Base-by-base conservation (phyloP, 1,139 yeast species). In the Sugiyamaella sp. region DNA sequence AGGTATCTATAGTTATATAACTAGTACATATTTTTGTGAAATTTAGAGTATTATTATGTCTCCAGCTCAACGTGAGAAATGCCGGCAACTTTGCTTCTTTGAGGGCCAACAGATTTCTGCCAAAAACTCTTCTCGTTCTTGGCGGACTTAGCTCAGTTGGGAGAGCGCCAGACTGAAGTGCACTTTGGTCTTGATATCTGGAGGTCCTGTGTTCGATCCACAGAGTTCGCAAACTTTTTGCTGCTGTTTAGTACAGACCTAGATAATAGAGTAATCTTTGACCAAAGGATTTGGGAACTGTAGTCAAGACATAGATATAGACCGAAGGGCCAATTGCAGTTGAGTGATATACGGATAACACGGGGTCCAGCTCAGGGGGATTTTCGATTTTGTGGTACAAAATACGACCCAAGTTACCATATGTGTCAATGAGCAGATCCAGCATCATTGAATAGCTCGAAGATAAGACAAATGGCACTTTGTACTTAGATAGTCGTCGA, bases 191-290 rank as follows among this genome's bases (percentile, higher is more conserved):
- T 25, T 29, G 51, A 48, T 42, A 59, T 59, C 62, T 59, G 62
- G 54, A 59, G 62, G 62, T 59, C 62, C 62, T 57, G 60, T 54
- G 62, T 59, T 59, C 62, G 62, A 59, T 59, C 62, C 62, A 54
- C 60, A 57, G 62, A 59, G 59, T 56, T 57, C 60, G 62, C 62
- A 59, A 10, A 22, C 37, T 37, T 46, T 38, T 46, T 38, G 29
- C 9, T 25, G 8, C 8, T 12, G 14, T 29, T 24, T 32, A 44
- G 17, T 44, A 44, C 33, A 44, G 16, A 14, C 48, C 48, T 29
- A 33, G 8, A 16, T 33, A 44, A 33, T 44, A 44, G 32, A 35
- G n/a, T 10, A 44, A 19, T 33, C 21, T 44, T 10, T 44, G 40
- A 6, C 16, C 41, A 20, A 44, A 33, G 3, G 41, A 21, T 21